phyloP scores from a whole-genome alignment of 2,329 filamentous ascomycete genomes.

The Epichloe sp. region DNA sequence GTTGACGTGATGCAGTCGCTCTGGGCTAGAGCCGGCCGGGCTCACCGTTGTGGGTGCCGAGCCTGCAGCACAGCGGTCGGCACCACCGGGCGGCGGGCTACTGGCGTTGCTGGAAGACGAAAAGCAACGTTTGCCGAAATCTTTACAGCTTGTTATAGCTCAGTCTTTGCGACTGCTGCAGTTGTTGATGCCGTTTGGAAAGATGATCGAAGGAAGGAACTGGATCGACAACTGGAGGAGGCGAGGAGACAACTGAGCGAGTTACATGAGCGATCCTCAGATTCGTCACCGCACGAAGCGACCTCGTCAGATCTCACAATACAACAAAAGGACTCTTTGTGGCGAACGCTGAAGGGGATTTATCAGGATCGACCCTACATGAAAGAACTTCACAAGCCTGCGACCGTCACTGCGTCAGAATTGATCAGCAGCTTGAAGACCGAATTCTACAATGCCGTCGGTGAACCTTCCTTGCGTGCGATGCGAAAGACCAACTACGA shows the following conservation, averaged over 20 bases:
- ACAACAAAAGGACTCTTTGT: constrained; percentile 20
- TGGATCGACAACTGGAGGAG: constrained; percentile 47
- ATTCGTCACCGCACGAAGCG: constrained; percentile 4
- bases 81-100: constrained; percentile 35
- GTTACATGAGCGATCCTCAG: constrained; percentile 20
- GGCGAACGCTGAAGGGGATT: constrained; percentile 18
- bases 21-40: constrained; percentile 54
- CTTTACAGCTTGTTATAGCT: constrained; percentile 55
- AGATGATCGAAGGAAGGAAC: constrained; percentile 40
- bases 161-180: constrained; percentile 51
- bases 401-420: constrained; percentile 14
- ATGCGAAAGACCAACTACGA: constrained; percentile 17
- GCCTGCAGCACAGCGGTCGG: constrained; percentile 41
- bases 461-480: constrained; percentile 10
- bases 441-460: constrained; percentile 17
- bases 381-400: constrained; percentile 22
- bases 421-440: constrained; percentile 15
- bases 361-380: constrained; percentile 21
- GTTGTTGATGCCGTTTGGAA: constrained; percentile 49
- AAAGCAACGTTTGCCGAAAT: constrained; percentile 38
- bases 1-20: constrained; percentile 48
- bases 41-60: constrained; percentile 50
- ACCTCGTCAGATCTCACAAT: constrained; percentile 9
- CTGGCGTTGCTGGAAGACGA: constrained; percentile 35
- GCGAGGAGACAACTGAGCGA: constrained; percentile 33